Conservation (phyloP, 2,329 filamentous ascomycete species). For the Aspergillus intermedius region DNA sequence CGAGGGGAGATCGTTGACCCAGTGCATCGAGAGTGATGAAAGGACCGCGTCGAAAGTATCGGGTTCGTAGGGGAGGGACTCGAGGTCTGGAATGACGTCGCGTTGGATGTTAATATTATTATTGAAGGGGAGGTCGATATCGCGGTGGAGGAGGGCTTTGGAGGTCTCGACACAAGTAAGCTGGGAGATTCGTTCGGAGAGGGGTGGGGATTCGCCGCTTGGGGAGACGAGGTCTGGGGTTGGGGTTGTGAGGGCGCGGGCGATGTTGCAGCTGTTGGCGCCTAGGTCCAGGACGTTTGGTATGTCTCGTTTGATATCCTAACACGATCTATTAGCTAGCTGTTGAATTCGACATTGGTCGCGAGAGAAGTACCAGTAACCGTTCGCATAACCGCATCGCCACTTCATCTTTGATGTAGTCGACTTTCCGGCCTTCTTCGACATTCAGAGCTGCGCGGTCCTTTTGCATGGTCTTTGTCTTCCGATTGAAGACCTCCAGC, state of each 20-base stretch:
- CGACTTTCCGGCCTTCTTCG: constrained; percentile 68
- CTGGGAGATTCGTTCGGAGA: constrained; percentile 64
- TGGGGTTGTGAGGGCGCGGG: constrained; percentile 65
- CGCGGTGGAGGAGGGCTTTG: constrained; percentile 68
- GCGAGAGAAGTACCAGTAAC: constrained; percentile 57
- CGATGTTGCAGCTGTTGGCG: constrained; percentile 92
- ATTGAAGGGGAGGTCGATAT: constrained; percentile 62
- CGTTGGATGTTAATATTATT: constrained; percentile 64
- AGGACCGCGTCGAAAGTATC: constrained; percentile 83
- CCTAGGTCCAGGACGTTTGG: constrained; percentile 82
- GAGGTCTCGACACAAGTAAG: constrained; percentile 81
- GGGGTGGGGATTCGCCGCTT: constrained; percentile 40
- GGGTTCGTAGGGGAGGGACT: constrained; percentile 67
- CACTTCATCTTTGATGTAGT: constrained; percentile 92
- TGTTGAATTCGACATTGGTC: neutral
- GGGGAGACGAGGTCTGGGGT: constrained; percentile 55
- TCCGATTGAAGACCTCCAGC: constrained; percentile 85
- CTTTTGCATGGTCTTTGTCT: constrained; percentile 83
- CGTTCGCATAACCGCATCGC: constrained; percentile 78
- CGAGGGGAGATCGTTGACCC: constrained; percentile 93
- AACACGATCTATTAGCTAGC: neutral
- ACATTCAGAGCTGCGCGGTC: constrained; percentile 70
- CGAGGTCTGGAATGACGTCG: constrained; percentile 60
- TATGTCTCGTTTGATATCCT: constrained; percentile 91
- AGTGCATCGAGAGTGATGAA: constrained; percentile 84